A percentile compares a stretch with the other conserved stretches of the same genome.
These are phyloP conservation scores for Linum usitatissimum DNA, from an alignment of 345 rosid genomes.

Conservation along the genomic window DNA sequence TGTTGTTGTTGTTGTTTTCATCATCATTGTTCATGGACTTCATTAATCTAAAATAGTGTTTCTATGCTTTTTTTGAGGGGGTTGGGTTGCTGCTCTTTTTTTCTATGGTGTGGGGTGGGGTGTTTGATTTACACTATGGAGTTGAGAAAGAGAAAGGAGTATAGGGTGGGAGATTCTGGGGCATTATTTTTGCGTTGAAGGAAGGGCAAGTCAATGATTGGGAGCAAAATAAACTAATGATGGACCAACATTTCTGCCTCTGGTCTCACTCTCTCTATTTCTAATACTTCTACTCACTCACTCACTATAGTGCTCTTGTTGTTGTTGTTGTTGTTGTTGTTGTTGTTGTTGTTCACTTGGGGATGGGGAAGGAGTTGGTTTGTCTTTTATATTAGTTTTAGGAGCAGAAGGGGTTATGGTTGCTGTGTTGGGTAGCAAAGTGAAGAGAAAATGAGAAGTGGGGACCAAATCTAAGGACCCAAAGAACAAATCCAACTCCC, in stretches of 20 bases:
- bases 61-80: no score
- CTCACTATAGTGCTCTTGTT: constrained; percentile 3
- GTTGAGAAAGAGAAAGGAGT: constrained; percentile 4
- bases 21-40: constrained; percentile 53
- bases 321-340: constrained; percentile 15
- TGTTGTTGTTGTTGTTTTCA: constrained; percentile 32
- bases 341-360: constrained; percentile 22
- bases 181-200: no score
- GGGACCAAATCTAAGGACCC: constrained; percentile 30
- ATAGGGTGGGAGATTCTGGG: no score
- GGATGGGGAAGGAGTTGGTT: constrained; percentile 38
- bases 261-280: no score
- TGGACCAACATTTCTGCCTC: no score
- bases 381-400: constrained; percentile 11
- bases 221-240: no score
- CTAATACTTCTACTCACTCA: no score
- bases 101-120: no score
- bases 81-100: no score
- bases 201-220: constrained; percentile 2
- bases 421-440: neutral
- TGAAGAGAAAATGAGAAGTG: no score
- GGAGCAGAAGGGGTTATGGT: constrained; percentile 18
- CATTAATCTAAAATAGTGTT: constrained; percentile 19
- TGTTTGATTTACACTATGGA: neutral
- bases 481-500: constrained; percentile 25